Percentiles rank a stretch among this genome's conserved stretches.
These are phyloP conservation scores for Picea glauca DNA, from an alignment of 75 land plant genomes.

Conservation along the genomic window DNA sequence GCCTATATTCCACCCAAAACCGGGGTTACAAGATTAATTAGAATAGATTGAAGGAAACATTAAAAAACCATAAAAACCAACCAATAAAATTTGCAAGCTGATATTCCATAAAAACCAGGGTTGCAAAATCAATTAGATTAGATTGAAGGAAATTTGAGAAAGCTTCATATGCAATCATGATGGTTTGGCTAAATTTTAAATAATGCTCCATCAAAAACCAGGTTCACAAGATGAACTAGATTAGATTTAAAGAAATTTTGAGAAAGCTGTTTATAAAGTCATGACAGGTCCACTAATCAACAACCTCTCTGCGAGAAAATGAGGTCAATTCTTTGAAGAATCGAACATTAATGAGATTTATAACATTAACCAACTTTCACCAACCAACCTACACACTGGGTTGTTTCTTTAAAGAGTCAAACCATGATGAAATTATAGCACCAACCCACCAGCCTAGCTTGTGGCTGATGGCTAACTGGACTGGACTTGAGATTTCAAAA, in stretches of 20 bases:
- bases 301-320: too few relatives aligned
- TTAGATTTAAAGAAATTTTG: neutral
- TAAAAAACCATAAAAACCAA: too few relatives aligned
- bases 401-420: neutral
- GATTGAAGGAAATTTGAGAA: neutral
- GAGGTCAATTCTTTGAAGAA: too few relatives aligned
- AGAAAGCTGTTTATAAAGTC: neutral
- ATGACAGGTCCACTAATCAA: neutral
- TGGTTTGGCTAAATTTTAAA: neutral
- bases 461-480: slow-evolving; percentile 44
- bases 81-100: neutral
- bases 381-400: neutral
- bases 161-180: neutral
- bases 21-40: neutral
- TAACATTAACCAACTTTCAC: too few relatives aligned
- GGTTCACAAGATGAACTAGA: neutral
- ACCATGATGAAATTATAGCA: neutral
- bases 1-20: slow-evolving; percentile 28
- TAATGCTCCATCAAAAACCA: neutral
- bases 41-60: neutral
- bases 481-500: slow-evolving; percentile 31
- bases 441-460: slow-evolving; percentile 32
- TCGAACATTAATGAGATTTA: too few relatives aligned
- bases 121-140: neutral
- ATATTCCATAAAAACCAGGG: neutral